These are phyloP conservation scores for Protomyces lactucae-debilis DNA, from an alignment of 1,139 yeast species.

Conservation along the genomic window DNA sequence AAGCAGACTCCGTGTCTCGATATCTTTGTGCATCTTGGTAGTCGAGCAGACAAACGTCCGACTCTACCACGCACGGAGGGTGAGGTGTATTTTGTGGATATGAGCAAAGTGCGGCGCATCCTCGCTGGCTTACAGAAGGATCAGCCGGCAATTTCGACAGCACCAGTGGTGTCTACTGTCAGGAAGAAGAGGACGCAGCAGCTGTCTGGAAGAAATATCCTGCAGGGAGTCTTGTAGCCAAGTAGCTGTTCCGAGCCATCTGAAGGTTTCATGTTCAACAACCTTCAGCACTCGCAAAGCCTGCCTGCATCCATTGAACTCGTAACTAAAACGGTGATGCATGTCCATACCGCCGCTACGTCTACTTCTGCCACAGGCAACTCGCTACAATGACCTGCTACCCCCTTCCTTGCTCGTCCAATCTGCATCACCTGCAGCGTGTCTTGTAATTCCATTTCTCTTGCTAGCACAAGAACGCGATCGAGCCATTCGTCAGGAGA, in stretches of 20 bases:
- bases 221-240: no score
- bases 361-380: constrained; percentile 8
- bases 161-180: no score
- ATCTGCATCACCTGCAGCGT: constrained; percentile 10
- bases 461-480: constrained; percentile 7
- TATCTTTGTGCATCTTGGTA: not conserved
- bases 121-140: not conserved
- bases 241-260: no score
- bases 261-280: no score
- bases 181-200: no score
- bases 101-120: not conserved
- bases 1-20: not conserved
- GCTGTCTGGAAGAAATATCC: no score
- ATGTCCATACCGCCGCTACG: constrained; percentile 21
- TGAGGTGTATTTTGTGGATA: not conserved
- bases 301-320: not conserved
- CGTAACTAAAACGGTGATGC: not conserved
- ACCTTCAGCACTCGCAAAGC: no score
- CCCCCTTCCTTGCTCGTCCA: constrained; percentile 4
- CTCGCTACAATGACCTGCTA: not conserved
- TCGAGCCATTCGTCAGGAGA: not conserved
- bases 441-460: constrained; percentile 1
- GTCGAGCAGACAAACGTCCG: not conserved
- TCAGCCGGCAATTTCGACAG: no score
- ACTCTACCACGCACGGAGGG: not conserved